Conservation (phyloP, 2,329 filamentous ascomycete species). For the Niveomyces coronatus region DNA sequence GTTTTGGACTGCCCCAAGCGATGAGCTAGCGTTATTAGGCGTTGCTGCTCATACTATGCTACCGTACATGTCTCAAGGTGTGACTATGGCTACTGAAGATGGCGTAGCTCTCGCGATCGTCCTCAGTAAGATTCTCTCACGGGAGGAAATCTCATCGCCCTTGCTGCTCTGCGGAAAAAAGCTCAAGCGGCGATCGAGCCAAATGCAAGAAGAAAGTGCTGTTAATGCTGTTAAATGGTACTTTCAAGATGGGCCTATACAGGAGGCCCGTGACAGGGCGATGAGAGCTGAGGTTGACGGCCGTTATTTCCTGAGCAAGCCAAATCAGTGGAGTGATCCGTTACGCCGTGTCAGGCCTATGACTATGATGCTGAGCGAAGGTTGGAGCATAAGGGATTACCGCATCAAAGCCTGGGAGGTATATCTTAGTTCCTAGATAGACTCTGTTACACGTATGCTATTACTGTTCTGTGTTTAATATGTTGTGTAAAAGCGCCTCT, state of each 20-base stretch:
- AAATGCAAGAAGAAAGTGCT: conserved; percentile 33
- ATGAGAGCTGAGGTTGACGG: conserved; percentile 31
- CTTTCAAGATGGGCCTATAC: conserved; percentile 30
- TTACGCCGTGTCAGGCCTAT: conserved; percentile 37
- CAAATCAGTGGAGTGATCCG: conserved; percentile 39
- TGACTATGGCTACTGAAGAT: conserved; percentile 34
- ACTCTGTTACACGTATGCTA: too few species aligned
- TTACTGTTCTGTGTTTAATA: too few species aligned
- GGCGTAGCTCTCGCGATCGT: conserved; percentile 26
- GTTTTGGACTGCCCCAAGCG: conserved; percentile 19
- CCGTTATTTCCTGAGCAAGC: conserved; percentile 24
- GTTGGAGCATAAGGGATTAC: too few species aligned
- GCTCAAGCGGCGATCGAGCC: conserved; percentile 21
- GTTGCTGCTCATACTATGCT: conserved; percentile 35
- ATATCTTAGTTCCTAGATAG: too few species aligned
- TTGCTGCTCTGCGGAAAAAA: conserved; percentile 28
- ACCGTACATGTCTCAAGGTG: conserved; percentile 33
- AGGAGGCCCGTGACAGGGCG: conserved; percentile 29
- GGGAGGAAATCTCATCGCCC: conserved; percentile 10
- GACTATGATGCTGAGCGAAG: conserved; percentile 37
- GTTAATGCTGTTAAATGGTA: conserved; percentile 39
- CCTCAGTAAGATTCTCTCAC: conserved; percentile 12
- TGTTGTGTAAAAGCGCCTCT: too few species aligned
- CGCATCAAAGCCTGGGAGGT: too few species aligned
- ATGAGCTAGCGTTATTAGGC: conserved; percentile 27